Conservation (phyloP, 352 stramenopile genomes). For the Elongisporangium prolatum region DNA sequence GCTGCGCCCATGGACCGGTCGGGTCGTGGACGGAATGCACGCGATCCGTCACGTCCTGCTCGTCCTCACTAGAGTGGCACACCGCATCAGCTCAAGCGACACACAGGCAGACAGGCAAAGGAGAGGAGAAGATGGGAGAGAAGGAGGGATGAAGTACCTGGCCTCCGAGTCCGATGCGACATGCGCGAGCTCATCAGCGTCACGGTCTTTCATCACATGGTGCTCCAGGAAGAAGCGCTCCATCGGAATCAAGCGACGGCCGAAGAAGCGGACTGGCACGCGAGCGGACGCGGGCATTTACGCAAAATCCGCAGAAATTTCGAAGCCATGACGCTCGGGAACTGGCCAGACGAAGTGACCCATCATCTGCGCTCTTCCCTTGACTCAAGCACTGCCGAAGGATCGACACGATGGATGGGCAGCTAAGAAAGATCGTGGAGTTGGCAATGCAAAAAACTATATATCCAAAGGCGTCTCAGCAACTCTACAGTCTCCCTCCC, state of each 20-base stretch:
- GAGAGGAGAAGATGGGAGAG: too few relatives aligned
- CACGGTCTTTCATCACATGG: conserved; percentile 65
- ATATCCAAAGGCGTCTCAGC: too few relatives aligned
- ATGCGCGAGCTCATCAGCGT: conserved; percentile 50
- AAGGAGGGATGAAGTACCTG: conserved; percentile 22
- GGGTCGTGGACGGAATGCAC: conserved; percentile 68
- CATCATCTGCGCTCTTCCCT: too few relatives aligned
- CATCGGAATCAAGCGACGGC: conserved; percentile 23
- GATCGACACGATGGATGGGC: too few relatives aligned
- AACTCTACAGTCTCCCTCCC: background rate
- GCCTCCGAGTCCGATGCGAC: conserved; percentile 73
- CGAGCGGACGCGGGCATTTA: too few relatives aligned
- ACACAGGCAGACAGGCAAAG: conserved; percentile 1
- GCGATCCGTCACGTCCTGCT: conserved; percentile 51
- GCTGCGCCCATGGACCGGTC: conserved; percentile 65
- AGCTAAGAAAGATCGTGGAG: too few relatives aligned
- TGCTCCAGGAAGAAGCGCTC: conserved; percentile 82
- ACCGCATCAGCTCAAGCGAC: background rate
- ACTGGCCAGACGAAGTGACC: too few relatives aligned
- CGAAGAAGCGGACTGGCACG: too few relatives aligned
- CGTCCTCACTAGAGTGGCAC: conserved; percentile 23
- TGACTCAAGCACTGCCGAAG: too few relatives aligned
- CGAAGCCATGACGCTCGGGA: too few relatives aligned
- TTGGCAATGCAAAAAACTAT: too few relatives aligned
- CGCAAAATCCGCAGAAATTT: too few relatives aligned